A percentile compares a stretch with the other conserved stretches of the same genome.
Conservation (phyloP, 2,329 filamentous ascomycete species). For the Ophiostoma montium region DNA sequence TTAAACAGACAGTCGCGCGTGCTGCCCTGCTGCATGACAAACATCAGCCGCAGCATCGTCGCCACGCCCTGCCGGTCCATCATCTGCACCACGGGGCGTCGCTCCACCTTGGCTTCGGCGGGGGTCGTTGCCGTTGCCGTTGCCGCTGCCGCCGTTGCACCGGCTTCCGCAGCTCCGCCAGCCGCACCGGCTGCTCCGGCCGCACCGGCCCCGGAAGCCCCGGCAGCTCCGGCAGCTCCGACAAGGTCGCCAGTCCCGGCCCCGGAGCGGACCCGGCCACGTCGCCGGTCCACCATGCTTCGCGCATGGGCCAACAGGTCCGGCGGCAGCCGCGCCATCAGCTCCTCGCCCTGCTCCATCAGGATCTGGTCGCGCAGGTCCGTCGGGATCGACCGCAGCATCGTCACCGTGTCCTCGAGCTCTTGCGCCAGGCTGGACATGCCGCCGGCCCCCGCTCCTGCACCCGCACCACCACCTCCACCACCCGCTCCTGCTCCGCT, state of each 20-base stretch:
- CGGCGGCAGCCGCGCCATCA: conserved; percentile 69
- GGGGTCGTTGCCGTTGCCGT: no score
- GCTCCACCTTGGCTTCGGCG: conserved; percentile 42
- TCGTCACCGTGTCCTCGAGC: conserved; percentile 88
- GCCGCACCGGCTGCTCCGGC: not conserved
- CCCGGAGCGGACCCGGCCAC: no score
- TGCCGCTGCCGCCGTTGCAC: not conserved
- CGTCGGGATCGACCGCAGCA: conserved; percentile 79
- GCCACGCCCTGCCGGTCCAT: conserved; percentile 91
- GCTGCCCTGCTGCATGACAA: conserved; percentile 81
- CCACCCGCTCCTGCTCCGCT: no score
- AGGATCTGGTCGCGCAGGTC: conserved; percentile 74
- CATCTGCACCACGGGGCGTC: conserved; percentile 84
- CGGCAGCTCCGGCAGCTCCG: not conserved
- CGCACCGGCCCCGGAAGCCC: not conserved
- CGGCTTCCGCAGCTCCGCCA: not conserved
- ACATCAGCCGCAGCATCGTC: conserved; percentile 96
- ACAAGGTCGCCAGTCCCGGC: not conserved
- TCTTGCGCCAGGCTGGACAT: conserved; percentile 20
- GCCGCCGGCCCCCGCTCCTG: no score
- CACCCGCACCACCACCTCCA: not conserved
- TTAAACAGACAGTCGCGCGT: conserved; percentile 72
- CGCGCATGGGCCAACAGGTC: conserved; percentile 80
- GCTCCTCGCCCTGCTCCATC: conserved; percentile 80
- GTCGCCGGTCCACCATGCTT: conserved; percentile 35